These are phyloP conservation scores for Apiospora hydei DNA, from an alignment of 2,329 filamentous ascomycete genomes.

Conservation along the genomic window DNA sequence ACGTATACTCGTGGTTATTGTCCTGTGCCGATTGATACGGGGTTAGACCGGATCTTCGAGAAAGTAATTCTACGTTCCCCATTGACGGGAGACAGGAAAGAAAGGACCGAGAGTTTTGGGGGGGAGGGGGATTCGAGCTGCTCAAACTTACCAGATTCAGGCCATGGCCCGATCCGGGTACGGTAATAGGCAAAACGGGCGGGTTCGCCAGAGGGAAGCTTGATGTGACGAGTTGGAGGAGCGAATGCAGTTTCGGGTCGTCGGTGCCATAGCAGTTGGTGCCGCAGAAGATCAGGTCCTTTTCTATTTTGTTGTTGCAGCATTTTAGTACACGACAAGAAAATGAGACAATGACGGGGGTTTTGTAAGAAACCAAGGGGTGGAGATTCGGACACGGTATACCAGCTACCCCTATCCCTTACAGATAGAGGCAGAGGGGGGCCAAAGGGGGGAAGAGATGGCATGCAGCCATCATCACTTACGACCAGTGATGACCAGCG, in stretches of 20 bases:
- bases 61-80: background rate
- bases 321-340: background rate
- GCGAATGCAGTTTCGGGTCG: conserved; percentile 52
- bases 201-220: conserved; percentile 40
- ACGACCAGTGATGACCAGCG: conserved; percentile 66
- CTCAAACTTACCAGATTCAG: conserved; percentile 51
- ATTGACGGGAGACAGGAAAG: background rate
- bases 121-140: background rate
- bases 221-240: conserved; percentile 50
- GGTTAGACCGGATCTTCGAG: background rate
- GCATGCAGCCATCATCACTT: conserved; percentile 30
- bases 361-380: too few relatives aligned
- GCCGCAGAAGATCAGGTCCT: conserved; percentile 66
- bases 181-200: conserved; percentile 60
- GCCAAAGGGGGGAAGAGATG: background rate
- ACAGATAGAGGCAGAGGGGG: background rate
- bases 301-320: conserved; percentile 39
- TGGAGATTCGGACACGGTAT: too few relatives aligned
- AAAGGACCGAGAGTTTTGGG: too few relatives aligned
- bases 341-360: too few relatives aligned
- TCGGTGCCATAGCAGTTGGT: conserved; percentile 60
- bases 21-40: background rate
- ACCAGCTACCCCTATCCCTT: too few relatives aligned
- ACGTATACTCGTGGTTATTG: background rate
- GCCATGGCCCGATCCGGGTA: conserved; percentile 59